Conservation (phyloP, 768 basidiomycete species). For the Polyporus arcularius region DNA sequence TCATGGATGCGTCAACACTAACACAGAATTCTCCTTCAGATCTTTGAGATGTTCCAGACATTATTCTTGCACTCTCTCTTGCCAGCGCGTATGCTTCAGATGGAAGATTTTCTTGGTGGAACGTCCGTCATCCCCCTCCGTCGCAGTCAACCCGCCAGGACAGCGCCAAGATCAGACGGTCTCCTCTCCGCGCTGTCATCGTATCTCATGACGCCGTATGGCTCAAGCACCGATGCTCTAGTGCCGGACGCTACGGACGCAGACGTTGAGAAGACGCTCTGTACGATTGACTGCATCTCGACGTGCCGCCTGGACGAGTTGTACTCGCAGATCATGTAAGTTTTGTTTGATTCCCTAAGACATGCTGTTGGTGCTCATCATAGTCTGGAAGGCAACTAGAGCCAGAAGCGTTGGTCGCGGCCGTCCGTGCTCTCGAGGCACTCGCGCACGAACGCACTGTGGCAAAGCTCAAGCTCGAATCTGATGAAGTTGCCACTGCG, state of each 20-base stretch:
- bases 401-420: conserved; percentile 77
- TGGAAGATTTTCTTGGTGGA: conserved; percentile 98
- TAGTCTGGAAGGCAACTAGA: conserved; percentile 63
- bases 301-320: conserved; percentile 94
- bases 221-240: conserved; percentile 68
- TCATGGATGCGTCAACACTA: not conserved
- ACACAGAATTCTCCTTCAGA: conserved; percentile 44
- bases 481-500: conserved; percentile 51
- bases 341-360: conserved; percentile 13
- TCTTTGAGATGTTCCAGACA: conserved; percentile 98
- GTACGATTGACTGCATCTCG: conserved; percentile 92
- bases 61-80: conserved; percentile 92
- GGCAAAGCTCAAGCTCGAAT: conserved; percentile 70
- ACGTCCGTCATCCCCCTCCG: conserved; percentile 89
- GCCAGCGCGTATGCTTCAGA: conserved; percentile 88
- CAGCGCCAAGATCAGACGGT: conserved; percentile 76
- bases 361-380: not conserved
- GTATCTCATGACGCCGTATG: conserved; percentile 95
- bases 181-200: conserved; percentile 91
- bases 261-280: conserved; percentile 92
- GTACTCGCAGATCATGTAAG: conserved; percentile 91
- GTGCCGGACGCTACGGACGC: conserved; percentile 86
- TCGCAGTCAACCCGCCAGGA: conserved; percentile 64
- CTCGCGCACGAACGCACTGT: conserved; percentile 89
- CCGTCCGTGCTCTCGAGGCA: conserved; percentile 83